These are phyloP conservation scores for Lupinus albus DNA, from an alignment of 306 rosid species.

Conservation along the genomic window DNA sequence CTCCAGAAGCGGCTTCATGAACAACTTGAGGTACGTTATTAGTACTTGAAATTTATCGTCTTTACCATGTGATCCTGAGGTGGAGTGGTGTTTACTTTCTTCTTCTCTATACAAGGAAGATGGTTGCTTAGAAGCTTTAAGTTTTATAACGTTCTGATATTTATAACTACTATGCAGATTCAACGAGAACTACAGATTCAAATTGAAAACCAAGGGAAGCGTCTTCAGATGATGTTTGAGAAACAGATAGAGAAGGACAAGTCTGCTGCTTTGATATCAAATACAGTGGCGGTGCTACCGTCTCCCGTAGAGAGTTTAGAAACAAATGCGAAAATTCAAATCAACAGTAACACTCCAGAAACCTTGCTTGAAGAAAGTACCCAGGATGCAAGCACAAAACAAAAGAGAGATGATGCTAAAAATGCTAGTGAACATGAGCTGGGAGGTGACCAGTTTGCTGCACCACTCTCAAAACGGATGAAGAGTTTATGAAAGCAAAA, in stretches of 20 bases:
- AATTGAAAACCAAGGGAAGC: conserved; percentile 85
- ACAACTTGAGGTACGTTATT: conserved; percentile 81
- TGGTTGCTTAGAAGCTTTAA: conserved; percentile 5
- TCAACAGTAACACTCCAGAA: conserved; percentile 8
- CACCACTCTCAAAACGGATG: conserved; percentile 61
- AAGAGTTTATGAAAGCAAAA: conserved; percentile 40
- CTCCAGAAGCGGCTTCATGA: conserved; percentile 98
- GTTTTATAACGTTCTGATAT: conserved; percentile 37
- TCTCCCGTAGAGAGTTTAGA: conserved; percentile 37
- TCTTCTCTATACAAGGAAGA: not conserved
- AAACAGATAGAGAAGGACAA: conserved; percentile 58
- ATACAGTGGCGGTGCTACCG: conserved; percentile 33
- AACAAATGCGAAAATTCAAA: conserved; percentile 35
- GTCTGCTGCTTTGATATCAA: conserved; percentile 31
- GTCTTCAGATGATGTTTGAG: conserved; percentile 73
- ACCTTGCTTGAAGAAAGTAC: conserved; percentile 40
- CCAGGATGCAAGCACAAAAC: conserved; percentile 46
- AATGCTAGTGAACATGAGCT: conserved; percentile 34
- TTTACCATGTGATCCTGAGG: conserved; percentile 14
- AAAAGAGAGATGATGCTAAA: conserved; percentile 47
- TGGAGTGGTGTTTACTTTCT: conserved; percentile 25
- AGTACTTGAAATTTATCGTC: conserved; percentile 16
- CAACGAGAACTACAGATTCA: conserved; percentile 86
- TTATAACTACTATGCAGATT: conserved; percentile 49
- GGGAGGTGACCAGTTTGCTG: conserved; percentile 36